Conservation (phyloP, 805 yeast genomes). For the Candida verbasci region DNA sequence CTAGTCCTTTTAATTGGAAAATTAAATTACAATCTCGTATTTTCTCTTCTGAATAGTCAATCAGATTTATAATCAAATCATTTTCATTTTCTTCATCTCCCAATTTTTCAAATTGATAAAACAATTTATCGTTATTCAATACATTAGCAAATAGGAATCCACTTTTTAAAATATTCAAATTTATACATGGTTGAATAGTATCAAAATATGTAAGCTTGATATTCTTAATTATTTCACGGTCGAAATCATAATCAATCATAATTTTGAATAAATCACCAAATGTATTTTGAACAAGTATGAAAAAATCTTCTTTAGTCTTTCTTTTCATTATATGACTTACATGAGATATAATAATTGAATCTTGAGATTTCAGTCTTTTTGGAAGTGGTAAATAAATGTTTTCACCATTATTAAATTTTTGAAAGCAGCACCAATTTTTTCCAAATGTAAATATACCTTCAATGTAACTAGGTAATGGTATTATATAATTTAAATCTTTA, state of each 20-base stretch:
- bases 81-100: constrained; percentile 52
- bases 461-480: constrained; percentile 67
- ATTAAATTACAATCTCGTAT: neutral
- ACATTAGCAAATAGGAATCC: constrained; percentile 74
- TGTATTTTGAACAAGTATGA: constrained; percentile 64
- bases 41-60: constrained; percentile 6
- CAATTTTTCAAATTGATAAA: constrained; percentile 76
- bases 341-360: constrained; percentile 45
- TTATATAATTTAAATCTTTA: constrained; percentile 47
- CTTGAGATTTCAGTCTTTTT: constrained; percentile 22
- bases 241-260: constrained; percentile 44
- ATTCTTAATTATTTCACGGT: constrained; percentile 36
- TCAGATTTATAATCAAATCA: constrained; percentile 11
- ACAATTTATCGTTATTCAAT: constrained; percentile 55
- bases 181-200: constrained; percentile 56
- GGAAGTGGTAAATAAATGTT: constrained; percentile 52
- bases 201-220: constrained; percentile 70
- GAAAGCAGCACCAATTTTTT: constrained; percentile 49
- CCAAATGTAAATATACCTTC: constrained; percentile 65
- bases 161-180: constrained; percentile 58
- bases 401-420: constrained; percentile 25
- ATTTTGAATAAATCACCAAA: constrained; percentile 72
- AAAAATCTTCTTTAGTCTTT: no score
- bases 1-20: constrained; percentile 29
- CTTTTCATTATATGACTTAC: constrained; percentile 60